Conservation (phyloP, 805 yeast genomes). For the Tetrapisispora taiwanensis region DNA sequence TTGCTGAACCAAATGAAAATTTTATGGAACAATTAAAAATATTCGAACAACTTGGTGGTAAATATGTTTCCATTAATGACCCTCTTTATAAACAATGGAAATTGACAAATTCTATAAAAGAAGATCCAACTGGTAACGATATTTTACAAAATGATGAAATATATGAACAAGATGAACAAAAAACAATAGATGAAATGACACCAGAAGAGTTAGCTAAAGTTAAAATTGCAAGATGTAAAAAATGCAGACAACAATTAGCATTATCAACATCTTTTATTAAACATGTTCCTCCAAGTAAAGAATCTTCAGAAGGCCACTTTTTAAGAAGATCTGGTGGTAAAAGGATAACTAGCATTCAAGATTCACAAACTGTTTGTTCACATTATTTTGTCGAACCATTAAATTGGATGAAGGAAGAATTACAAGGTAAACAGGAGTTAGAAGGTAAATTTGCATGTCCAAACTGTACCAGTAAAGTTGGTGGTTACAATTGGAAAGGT, state of each 20-base stretch:
- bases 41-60: constrained; percentile 39
- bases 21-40: constrained; percentile 64
- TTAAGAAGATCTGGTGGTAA: constrained; percentile 53
- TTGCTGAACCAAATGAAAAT: constrained; percentile 61
- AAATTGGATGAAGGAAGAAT: constrained; percentile 81
- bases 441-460: constrained; percentile 88
- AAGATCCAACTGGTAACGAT: constrained; percentile 35
- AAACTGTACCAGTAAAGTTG: constrained; percentile 74
- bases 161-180: constrained; percentile 25
- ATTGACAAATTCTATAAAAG: constrained; percentile 28
- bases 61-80: constrained; percentile 18
- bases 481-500: constrained; percentile 92
- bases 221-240: constrained; percentile 58
- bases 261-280: constrained; percentile 47
- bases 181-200: constrained; percentile 15
- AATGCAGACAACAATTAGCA: constrained; percentile 69
- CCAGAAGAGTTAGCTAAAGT: constrained; percentile 20
- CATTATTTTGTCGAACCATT: constrained; percentile 85
- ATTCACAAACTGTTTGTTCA: constrained; percentile 57
- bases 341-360: constrained; percentile 47
- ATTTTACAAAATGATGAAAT: constrained; percentile 25
- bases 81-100: constrained; percentile 37
- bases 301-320: constrained; percentile 57
- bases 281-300: constrained; percentile 58
- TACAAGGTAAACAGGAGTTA: constrained; percentile 53